These are phyloP conservation scores for Rhodotorula sp. DNA, from an alignment of 1,284 basidiomycete genomes.

Conservation along the genomic window DNA sequence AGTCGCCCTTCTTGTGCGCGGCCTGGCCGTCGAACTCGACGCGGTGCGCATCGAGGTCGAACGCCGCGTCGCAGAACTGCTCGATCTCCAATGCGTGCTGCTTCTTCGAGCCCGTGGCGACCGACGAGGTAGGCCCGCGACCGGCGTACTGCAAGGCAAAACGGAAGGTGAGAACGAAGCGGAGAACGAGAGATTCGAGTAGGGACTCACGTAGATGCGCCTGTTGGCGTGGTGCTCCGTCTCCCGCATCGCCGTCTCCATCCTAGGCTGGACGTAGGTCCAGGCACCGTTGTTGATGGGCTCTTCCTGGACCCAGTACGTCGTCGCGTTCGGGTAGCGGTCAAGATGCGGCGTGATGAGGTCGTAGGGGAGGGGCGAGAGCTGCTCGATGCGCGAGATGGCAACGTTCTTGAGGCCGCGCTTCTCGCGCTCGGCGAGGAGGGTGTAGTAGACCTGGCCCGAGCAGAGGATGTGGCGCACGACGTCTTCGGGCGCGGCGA, in stretches of 20 bases:
- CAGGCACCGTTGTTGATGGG: slow-evolving; percentile 61
- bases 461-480: slow-evolving; percentile 71
- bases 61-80: slow-evolving; percentile 38
- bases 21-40: slow-evolving; percentile 19
- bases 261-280: slow-evolving; percentile 73
- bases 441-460: slow-evolving; percentile 90
- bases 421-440: slow-evolving; percentile 85
- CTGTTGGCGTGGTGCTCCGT: slow-evolving; percentile 89
- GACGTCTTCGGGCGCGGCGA: slow-evolving; percentile 82
- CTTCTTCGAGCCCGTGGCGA: slow-evolving; percentile 63
- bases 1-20: slow-evolving; percentile 10
- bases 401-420: slow-evolving; percentile 83
- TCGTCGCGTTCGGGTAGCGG: slow-evolving; percentile 76
- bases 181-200: no score
- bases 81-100: slow-evolving; percentile 41
- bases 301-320: slow-evolving; percentile 45
- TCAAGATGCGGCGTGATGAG: slow-evolving; percentile 64
- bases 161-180: no score
- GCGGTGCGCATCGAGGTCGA: slow-evolving; percentile 35
- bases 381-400: slow-evolving; percentile 90
- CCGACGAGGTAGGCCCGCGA: slow-evolving; percentile 30
- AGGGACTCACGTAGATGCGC: slow-evolving; percentile 57
- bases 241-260: slow-evolving; percentile 59
- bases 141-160: slow-evolving; percentile 44
- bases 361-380: slow-evolving; percentile 96